A percentile compares a stretch with the other conserved stretches of the same genome.
phyloP scores from a whole-genome alignment of 306 rosid genomes.

The Benincasa hispida region DNA sequence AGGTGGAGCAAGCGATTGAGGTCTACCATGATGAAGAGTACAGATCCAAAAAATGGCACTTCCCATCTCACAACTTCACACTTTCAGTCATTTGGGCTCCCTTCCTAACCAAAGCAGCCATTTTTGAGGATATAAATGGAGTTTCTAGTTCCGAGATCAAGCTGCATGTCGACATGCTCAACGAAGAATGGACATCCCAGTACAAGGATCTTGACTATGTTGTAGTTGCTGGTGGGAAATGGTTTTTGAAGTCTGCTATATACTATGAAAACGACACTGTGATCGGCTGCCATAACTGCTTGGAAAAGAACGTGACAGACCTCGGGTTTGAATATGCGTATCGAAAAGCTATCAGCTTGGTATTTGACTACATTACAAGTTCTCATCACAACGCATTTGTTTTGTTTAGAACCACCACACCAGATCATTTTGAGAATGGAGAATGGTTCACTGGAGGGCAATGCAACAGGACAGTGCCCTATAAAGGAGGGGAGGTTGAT shows the following conservation, averaged over 20 bases:
- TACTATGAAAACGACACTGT: conserved; percentile 44
- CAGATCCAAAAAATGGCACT: conserved; percentile 64
- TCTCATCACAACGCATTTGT: conserved; percentile 33
- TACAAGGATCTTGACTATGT: conserved; percentile 32
- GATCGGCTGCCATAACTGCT: conserved; percentile 56
- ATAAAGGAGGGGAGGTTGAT: conserved; percentile 34
- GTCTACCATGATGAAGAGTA: conserved; percentile 73
- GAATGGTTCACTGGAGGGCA: conserved; percentile 85
- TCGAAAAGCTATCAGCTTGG: conserved; percentile 33
- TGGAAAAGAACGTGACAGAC: conserved; percentile 48
- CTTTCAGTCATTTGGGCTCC: conserved; percentile 72
- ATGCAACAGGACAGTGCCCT: conserved; percentile 69
- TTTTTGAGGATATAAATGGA: conserved; percentile 61
- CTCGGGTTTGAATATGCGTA: conserved; percentile 45
- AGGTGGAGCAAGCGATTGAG: conserved; percentile 64
- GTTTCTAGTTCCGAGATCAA: conserved; percentile 53
- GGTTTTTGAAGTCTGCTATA: conserved; percentile 69
- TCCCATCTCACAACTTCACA: conserved; percentile 67
- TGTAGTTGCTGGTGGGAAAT: conserved; percentile 56
- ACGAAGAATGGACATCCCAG: conserved; percentile 40
- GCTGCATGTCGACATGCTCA: conserved; percentile 48
- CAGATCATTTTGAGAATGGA: conserved; percentile 79
- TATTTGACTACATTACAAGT: conserved; percentile 21
- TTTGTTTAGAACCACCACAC: conserved; percentile 59
- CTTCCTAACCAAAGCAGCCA: conserved; percentile 56